phyloP scores from a whole-genome alignment of 2,329 filamentous ascomycete species.

The Didymella pomorum region DNA sequence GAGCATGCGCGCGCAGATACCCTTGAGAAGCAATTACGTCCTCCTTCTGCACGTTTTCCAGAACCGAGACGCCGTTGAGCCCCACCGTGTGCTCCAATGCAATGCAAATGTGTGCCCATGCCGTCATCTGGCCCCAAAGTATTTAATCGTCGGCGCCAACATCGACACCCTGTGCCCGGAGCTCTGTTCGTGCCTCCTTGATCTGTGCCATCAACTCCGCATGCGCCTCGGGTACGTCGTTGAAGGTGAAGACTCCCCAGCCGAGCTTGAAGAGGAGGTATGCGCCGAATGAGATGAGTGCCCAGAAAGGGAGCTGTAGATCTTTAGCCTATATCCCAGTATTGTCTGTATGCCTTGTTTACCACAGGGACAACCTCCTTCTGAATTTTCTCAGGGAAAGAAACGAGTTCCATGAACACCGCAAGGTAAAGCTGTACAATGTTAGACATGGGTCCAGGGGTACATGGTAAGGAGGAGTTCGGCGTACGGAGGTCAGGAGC shows the following conservation, averaged over 20 bases:
- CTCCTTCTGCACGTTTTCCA: slow-evolving; percentile 8
- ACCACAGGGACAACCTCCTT: slow-evolving; percentile 89
- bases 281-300: slow-evolving; percentile 86
- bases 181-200: slow-evolving; percentile 75
- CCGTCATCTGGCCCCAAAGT: neutral
- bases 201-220: slow-evolving; percentile 89
- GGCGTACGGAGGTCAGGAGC: slow-evolving; percentile 82
- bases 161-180: slow-evolving; percentile 77
- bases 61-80: slow-evolving; percentile 12
- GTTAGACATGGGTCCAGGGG: slow-evolving; percentile 29
- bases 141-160: slow-evolving; percentile 65
- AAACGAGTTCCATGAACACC: slow-evolving; percentile 82
- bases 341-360: slow-evolving; percentile 53
- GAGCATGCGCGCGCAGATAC: slow-evolving; percentile 24
- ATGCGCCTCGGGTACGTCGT: slow-evolving; percentile 91
- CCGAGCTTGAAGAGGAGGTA: slow-evolving; percentile 92
- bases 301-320: slow-evolving; percentile 87
- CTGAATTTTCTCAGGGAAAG: slow-evolving; percentile 79
- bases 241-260: slow-evolving; percentile 93
- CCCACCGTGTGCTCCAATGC: slow-evolving; percentile 15
- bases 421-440: slow-evolving; percentile 81
- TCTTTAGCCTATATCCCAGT: slow-evolving; percentile 18
- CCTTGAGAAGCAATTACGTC: slow-evolving; percentile 19
- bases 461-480: slow-evolving; percentile 21
- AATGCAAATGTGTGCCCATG: slow-evolving; percentile 14